Evolutionary conservation across 169 alveolate species (phyloP), one percentile per base, ranked within the genome.

Genomic region (Babesia ovata): DNA sequence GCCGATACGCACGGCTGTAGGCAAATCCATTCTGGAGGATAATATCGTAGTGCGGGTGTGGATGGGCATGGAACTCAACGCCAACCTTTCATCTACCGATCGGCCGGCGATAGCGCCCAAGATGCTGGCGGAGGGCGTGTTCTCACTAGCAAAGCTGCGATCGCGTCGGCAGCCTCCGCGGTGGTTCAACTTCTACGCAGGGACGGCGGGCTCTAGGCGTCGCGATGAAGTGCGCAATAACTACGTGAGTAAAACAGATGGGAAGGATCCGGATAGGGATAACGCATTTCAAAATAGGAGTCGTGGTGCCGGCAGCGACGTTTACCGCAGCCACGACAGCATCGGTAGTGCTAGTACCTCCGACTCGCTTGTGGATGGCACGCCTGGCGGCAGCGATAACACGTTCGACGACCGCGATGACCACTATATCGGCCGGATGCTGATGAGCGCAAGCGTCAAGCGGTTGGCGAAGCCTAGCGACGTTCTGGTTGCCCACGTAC

Each of bases 181-280:
- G 42, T 94, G 97, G 97, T 92, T 90, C 74, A 94, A 94, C 90
- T 93, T 94, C 70, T 94, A 94, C 85, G 95, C 94, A 33, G 83
- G 84, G 57, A 89, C 90, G 28, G 84, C 79, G 39, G 94, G 90
- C 42, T 48, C 78, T 28, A 79, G 84, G 17, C 70, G 79, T 59
- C 85, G 66, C 62, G 39, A 33, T 4, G 39, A 33, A 6, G 10
- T 33, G 39, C 39, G 39, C 10, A 33, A 33, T 2, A 6, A 2
- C 39, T 6, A 33, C 6, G 39, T 33, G 39, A 48, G 50, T 17
- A 45, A 45, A 10, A 90, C 2, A 28, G 50, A 7, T 17, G 11
- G 50, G 50, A 45, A 13, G 14, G 50, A 10, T 1, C 19, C 50
- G 10, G 50, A 0, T 45, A 17, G 50, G 11, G 19, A 10, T 45